A percentile compares a stretch with the other conserved stretches of the same genome.
Evolutionary conservation across 2,329 filamentous ascomycete genomes (phyloP).

Genomic region (Lachnellula arida): DNA sequence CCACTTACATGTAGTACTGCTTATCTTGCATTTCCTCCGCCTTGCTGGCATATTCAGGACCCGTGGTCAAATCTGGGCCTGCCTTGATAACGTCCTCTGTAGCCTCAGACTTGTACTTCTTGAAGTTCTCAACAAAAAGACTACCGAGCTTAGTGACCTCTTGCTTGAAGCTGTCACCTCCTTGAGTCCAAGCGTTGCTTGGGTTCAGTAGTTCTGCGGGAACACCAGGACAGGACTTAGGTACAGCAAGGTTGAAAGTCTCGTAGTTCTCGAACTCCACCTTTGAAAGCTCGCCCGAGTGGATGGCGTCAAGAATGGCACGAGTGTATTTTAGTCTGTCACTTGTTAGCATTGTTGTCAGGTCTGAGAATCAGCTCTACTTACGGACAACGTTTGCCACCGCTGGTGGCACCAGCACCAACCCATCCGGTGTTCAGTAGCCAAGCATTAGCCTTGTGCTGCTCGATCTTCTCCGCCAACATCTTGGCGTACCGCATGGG

Average conservation of each 20-base stretch:
- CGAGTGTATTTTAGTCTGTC: conserved; percentile 85
- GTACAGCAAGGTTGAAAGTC: conserved; percentile 95
- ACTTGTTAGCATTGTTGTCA: conserved; percentile 10
- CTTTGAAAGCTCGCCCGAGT: conserved; percentile 91
- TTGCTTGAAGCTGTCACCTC: conserved; percentile 72
- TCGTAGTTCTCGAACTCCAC: conserved; percentile 93
- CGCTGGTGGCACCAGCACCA: conserved; percentile 82
- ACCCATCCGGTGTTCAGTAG: conserved; percentile 98
- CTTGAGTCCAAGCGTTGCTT: conserved; percentile 83
- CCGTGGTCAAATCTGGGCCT: conserved; percentile 39
- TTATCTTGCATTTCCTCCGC: no score
- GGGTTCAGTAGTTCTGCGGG: conserved; percentile 93
- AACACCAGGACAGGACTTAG: conserved; percentile 83
- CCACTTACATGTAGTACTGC: neutral
- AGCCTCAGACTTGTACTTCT: conserved; percentile 85
- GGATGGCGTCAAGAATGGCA: conserved; percentile 96
- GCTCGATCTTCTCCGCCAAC: conserved; percentile 95
- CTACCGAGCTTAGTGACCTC: conserved; percentile 88
- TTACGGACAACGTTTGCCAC: conserved; percentile 86
- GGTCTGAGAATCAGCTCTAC: conserved; percentile 6
- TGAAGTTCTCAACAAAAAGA: conserved; percentile 95
- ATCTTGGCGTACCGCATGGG: conserved; percentile 99
- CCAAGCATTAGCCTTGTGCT: conserved; percentile 96
- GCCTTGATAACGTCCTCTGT: conserved; percentile 73
- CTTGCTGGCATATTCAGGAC: neutral